These are phyloP conservation scores for Backusella australiensis DNA, from an alignment of 192 early-diverging fungal genomes.

Conservation along the genomic window DNA sequence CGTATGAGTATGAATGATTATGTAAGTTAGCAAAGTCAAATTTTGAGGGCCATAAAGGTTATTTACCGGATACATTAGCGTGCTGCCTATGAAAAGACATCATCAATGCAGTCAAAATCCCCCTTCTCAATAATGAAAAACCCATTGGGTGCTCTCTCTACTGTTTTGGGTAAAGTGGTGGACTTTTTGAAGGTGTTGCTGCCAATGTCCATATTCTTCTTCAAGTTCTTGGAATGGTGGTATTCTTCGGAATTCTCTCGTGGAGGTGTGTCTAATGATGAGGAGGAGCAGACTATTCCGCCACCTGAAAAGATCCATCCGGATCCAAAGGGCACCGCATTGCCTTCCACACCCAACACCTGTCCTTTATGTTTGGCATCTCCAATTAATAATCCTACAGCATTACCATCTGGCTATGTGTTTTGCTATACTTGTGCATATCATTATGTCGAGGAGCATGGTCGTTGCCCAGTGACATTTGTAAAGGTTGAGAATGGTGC, in stretches of 20 bases:
- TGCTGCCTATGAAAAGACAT: constrained; percentile 20
- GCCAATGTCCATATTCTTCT: constrained; percentile 91
- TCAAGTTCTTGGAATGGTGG: constrained; percentile 97
- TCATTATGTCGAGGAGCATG: constrained; percentile 66
- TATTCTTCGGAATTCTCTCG: constrained; percentile 81
- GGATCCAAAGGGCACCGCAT: constrained; percentile 66
- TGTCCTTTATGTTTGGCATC: constrained; percentile 75
- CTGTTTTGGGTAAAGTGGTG: constrained; percentile 54
- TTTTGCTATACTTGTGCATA: constrained; percentile 93
- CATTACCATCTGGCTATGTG: constrained; percentile 85
- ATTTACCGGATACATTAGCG: constrained; percentile 15
- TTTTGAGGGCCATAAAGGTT: not conserved
- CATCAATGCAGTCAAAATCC: constrained; percentile 1
- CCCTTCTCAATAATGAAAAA: constrained; percentile 9
- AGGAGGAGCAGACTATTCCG: constrained; percentile 50
- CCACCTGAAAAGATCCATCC: constrained; percentile 64
- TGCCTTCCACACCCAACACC: constrained; percentile 69
- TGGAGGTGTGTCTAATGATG: constrained; percentile 41
- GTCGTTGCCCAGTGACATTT: constrained; percentile 79
- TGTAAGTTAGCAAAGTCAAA: constrained; percentile 44
- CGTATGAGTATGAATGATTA: constrained; percentile 83
- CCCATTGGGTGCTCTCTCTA: constrained; percentile 11
- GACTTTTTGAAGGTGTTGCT: constrained; percentile 75
- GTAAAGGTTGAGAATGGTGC: constrained; percentile 37
- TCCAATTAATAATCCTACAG: constrained; percentile 80